Evolutionary conservation across 257 asterid genomes (phyloP).

Genomic region (Plantago major): DNA sequence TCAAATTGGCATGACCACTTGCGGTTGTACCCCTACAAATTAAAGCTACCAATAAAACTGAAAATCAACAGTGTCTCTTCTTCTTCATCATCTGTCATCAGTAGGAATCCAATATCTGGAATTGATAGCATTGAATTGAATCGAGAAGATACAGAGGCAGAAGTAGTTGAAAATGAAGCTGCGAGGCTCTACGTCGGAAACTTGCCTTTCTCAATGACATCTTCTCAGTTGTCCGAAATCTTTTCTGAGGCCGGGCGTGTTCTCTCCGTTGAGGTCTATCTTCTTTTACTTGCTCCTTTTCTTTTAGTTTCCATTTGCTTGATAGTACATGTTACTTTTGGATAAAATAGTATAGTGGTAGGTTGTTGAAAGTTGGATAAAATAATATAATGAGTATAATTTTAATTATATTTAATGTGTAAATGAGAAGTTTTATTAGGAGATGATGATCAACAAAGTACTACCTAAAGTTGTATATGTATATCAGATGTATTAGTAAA

Average conservation of each 20-base stretch:
- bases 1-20: slow-evolving; percentile 29
- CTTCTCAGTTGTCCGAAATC: slow-evolving; percentile 67
- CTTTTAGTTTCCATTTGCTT: neutral
- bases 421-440: too few species aligned
- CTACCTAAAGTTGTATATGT: too few species aligned
- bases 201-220: slow-evolving; percentile 74
- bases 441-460: too few species aligned
- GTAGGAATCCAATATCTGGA: slow-evolving; percentile 19
- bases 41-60: slow-evolving; percentile 15
- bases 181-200: slow-evolving; percentile 86
- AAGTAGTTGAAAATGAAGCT: slow-evolving; percentile 25
- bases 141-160: slow-evolving; percentile 29
- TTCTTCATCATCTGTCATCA: slow-evolving; percentile 22
- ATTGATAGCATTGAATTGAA: slow-evolving; percentile 33
- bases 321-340: too few species aligned
- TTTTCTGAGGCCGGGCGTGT: slow-evolving; percentile 83
- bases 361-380: too few species aligned
- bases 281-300: slow-evolving; percentile 5
- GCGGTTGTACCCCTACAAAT: slow-evolving; percentile 22
- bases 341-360: too few species aligned
- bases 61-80: slow-evolving; percentile 18
- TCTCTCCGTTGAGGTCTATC: slow-evolving; percentile 62
- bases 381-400: too few species aligned
- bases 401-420: too few species aligned
- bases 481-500: too few species aligned